Evolutionary conservation across 768 basidiomycete genomes (phyloP).

Genomic region (Exidia glandulosa): DNA sequence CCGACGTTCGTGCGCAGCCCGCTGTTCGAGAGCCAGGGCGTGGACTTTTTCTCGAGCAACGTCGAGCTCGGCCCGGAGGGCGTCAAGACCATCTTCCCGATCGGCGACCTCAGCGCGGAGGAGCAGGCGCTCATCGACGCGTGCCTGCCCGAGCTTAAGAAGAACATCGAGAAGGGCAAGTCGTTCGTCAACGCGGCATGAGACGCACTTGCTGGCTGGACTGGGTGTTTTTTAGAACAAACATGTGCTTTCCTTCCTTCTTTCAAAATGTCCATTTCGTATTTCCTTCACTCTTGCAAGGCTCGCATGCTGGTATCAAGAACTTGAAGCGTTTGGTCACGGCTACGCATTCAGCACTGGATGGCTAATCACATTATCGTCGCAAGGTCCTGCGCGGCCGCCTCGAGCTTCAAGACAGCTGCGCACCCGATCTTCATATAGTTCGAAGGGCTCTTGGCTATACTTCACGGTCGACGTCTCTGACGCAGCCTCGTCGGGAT

Average conservation of each 20-base stretch:
- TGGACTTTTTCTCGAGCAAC: conserved; percentile 90
- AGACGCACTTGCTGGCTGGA: too few species aligned
- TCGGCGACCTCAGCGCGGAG: conserved; percentile 67
- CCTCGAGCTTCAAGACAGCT: too few species aligned
- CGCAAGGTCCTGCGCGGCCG: too few species aligned
- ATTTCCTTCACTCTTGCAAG: background rate
- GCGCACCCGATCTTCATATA: too few species aligned
- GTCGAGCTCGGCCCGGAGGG: conserved; percentile 87
- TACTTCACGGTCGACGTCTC: too few species aligned
- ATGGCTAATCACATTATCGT: too few species aligned
- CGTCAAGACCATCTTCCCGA: conserved; percentile 83
- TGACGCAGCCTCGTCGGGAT: too few species aligned
- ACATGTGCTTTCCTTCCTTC: background rate
- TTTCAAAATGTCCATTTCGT: background rate
- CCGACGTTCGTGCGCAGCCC: conserved; percentile 87
- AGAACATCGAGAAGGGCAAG: conserved; percentile 96
- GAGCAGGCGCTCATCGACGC: conserved; percentile 83
- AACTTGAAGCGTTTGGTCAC: background rate
- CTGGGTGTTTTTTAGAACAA: too few species aligned
- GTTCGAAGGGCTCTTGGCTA: too few species aligned
- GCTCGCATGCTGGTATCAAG: background rate
- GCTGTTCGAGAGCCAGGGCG: conserved; percentile 72
- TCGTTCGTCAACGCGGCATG: conserved; percentile 45
- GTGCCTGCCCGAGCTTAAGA: conserved; percentile 85
- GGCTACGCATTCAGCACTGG: too few species aligned